phyloP scores from a whole-genome alignment of 352 stramenopile species.

The Phytophthora pini region DNA sequence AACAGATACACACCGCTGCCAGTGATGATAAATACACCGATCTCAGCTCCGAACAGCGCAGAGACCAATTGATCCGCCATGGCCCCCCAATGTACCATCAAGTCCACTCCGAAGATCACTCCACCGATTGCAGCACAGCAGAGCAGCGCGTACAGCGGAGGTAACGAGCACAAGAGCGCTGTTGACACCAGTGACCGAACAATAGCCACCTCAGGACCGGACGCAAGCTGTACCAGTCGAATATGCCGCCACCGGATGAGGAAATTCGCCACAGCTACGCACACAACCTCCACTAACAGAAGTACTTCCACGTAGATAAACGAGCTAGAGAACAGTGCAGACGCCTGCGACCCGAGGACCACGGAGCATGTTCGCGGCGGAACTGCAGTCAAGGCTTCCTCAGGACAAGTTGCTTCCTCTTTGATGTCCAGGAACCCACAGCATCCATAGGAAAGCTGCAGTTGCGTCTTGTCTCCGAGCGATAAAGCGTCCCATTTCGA shows the following conservation, averaged over 20 bases:
- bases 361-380: constrained; percentile 47
- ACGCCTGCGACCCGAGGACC: constrained; percentile 35
- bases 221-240: constrained; percentile 47
- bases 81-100: constrained; percentile 46
- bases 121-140: constrained; percentile 29
- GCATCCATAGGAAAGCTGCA: constrained; percentile 54
- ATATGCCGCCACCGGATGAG: constrained; percentile 60
- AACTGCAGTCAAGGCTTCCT: constrained; percentile 50
- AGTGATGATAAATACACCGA: constrained; percentile 34
- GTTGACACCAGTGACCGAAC: constrained; percentile 39
- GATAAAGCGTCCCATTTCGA: constrained; percentile 40
- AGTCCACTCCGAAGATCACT: constrained; percentile 48
- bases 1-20: constrained; percentile 27
- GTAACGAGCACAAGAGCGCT: constrained; percentile 47
- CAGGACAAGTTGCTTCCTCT: constrained; percentile 48
- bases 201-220: constrained; percentile 34
- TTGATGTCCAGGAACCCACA: constrained; percentile 53
- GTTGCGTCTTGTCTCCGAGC: constrained; percentile 23
- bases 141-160: constrained; percentile 42
- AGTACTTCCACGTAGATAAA: constrained; percentile 48
- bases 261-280: constrained; percentile 49
- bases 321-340: constrained; percentile 41
- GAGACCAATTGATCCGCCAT: constrained; percentile 43
- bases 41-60: constrained; percentile 50
- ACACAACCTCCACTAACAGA: constrained; percentile 43